phyloP scores from a whole-genome alignment of 164 flowering plant species.

The Magnolia kwangsiensis region DNA sequence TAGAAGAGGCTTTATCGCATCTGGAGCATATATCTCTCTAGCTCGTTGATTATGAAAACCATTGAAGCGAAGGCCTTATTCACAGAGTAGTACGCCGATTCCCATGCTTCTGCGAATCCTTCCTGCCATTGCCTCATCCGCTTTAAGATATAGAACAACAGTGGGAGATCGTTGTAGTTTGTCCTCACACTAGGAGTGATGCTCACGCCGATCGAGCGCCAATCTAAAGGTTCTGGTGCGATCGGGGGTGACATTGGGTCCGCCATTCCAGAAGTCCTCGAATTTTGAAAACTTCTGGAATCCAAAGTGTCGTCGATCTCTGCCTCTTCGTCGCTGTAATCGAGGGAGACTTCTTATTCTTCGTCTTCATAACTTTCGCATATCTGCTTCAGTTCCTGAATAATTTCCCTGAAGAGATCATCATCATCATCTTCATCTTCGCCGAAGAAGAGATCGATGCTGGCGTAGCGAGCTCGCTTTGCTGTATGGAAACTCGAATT shows the following conservation, averaged over 20 bases:
- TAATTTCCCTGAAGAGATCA: too few relatives aligned
- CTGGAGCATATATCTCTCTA: too few relatives aligned
- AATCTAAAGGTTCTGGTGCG: conserved; percentile 33
- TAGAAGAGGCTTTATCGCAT: too few relatives aligned
- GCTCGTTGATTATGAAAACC: too few relatives aligned
- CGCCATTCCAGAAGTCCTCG: conserved; percentile 1
- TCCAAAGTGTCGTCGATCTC: neutral
- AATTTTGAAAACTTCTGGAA: neutral
- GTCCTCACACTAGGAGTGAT: conserved; percentile 40
- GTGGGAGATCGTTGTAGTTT: conserved; percentile 66
- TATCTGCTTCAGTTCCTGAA: too few relatives aligned
- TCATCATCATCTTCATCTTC: too few relatives aligned
- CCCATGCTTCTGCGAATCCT: conserved; percentile 51
- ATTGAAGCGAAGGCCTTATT: too few relatives aligned
- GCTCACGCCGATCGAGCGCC: conserved; percentile 28
- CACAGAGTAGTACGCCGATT: conserved; percentile 44
- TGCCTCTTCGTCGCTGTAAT: neutral
- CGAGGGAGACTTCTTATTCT: neutral
- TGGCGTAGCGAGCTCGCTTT: too few relatives aligned
- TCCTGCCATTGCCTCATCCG: conserved; percentile 55
- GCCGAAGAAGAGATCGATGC: too few relatives aligned
- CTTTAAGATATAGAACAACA: conserved; percentile 71
- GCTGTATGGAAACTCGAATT: too few relatives aligned
- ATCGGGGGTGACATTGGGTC: conserved; percentile 35
- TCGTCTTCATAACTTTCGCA: neutral